Percentiles rank a stretch among this genome's conserved stretches.
phyloP scores from a whole-genome alignment of 306 rosid species.

The Inga leiocalycina region DNA sequence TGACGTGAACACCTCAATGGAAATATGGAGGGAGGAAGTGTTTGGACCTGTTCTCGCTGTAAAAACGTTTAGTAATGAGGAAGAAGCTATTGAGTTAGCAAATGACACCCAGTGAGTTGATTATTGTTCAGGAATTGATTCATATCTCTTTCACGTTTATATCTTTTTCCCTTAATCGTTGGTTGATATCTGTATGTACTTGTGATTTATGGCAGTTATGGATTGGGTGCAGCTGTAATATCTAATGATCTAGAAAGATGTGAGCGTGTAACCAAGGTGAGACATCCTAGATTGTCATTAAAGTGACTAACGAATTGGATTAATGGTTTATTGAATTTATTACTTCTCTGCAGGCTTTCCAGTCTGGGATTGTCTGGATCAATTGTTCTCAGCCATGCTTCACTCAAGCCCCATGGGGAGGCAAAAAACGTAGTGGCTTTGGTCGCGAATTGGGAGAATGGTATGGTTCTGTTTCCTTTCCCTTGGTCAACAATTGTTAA shows the following conservation, averaged over 20 bases:
- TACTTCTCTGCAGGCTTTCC: constrained; percentile 65
- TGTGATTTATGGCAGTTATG: constrained; percentile 63
- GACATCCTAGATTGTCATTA: constrained; percentile 29
- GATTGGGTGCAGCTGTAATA: constrained; percentile 88
- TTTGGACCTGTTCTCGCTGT: constrained; percentile 96
- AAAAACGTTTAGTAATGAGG: constrained; percentile 89
- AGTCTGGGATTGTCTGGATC: constrained; percentile 91
- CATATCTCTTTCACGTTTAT: background rate
- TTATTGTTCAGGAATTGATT: constrained; percentile 19
- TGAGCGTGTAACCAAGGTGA: constrained; percentile 85
- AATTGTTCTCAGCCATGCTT: constrained; percentile 99
- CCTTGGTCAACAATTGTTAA: constrained; percentile 16
- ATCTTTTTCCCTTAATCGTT: constrained; percentile 18
- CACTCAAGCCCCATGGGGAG: constrained; percentile 99
- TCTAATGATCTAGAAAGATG: constrained; percentile 94
- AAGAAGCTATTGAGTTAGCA: constrained; percentile 91
- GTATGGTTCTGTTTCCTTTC: constrained; percentile 46
- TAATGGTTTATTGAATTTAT: constrained; percentile 15
- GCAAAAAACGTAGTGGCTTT: constrained; percentile 90
- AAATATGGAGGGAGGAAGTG: constrained; percentile 97
- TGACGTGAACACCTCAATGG: constrained; percentile 85
- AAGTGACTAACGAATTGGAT: constrained; percentile 11
- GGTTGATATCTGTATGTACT: constrained; percentile 26
- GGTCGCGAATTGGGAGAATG: constrained; percentile 99
- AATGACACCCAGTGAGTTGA: constrained; percentile 76